Evolutionary conservation across 2,329 filamentous ascomycete species (phyloP), one percentile per base, ranked within the genome.

Genomic region (Shiraia sp.): DNA sequence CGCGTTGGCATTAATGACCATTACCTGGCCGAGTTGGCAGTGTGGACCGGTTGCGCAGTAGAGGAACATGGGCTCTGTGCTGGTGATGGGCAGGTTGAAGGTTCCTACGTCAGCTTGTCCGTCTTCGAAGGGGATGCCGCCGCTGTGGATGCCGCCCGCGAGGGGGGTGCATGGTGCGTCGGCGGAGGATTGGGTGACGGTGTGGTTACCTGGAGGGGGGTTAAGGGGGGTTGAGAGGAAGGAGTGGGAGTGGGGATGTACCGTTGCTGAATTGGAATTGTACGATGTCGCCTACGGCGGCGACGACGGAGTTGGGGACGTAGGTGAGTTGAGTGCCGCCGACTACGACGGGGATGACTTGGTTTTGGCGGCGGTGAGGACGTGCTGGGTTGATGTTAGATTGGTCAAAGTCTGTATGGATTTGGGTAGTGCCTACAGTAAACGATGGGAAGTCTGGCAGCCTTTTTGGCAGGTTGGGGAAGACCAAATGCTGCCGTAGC

Each of bases 261-360:
- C 61, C 63, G 17, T 62, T 63, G 36, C 46, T 53, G 46, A 66
- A 66, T 15, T 65, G 56, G 45, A 63, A 65, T 36, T 63, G 61
- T 6, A 65, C 37, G 5, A 65, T 51, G 36, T 65, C 61, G 27
- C 61, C 60, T 3, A 63, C 53, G 2, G 59, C 55, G 3, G 61
- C 61, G 17, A 40, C 45, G 26, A 65, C 33, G 7, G 47, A 45
- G 47, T 66, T 63, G 14, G 63, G 63, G 5, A 56, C 45, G 34
- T 64, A 66, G 0, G 55, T 61, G 24, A 58, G 54, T 42, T 66
- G 62, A 0, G 53, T 54, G 1, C 62, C 62, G 4, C 62, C 62
- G 10, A 66, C 62, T 6, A 66, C 51, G 2, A 66, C 59, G 10
- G 62, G 57, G 22, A 65, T 60, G 17, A 60, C 48, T 32, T 58